Conservation (phyloP, 179 eudicot genomes). For the Dionaea muscipula region DNA sequence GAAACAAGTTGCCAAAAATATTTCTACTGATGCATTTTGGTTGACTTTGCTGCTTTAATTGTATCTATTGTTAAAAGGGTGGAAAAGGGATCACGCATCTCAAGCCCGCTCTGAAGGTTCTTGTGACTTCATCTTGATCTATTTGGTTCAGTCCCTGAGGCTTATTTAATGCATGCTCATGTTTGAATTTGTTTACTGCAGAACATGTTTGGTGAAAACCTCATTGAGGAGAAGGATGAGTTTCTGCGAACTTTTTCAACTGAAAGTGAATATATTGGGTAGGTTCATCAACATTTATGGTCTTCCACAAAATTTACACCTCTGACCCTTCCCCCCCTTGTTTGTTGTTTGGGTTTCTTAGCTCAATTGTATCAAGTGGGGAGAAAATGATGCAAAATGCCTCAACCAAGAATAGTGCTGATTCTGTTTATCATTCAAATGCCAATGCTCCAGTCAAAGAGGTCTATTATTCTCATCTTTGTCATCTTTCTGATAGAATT, state of each 20-base stretch:
- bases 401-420: constrained; percentile 18
- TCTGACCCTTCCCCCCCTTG: not conserved
- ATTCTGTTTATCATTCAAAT: constrained; percentile 11
- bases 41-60: constrained; percentile 1
- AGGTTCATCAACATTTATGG: constrained; percentile 8
- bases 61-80: constrained; percentile 30
- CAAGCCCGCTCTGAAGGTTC: constrained; percentile 74
- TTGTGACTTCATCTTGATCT: not conserved
- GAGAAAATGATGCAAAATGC: constrained; percentile 28
- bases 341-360: constrained; percentile 11
- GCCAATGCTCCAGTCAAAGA: constrained; percentile 31
- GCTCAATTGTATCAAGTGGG: constrained; percentile 54
- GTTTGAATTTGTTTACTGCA: constrained; percentile 19
- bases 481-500: not conserved
- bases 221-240: constrained; percentile 65
- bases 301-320: not conserved
- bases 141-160: constrained; percentile 1
- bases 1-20: not conserved
- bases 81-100: constrained; percentile 89
- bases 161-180: constrained; percentile 9
- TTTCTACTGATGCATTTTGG: not conserved
- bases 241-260: constrained; percentile 58
- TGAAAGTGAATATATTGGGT: constrained; percentile 55
- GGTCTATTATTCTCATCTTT: constrained; percentile 26
- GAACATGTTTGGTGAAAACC: constrained; percentile 80